Percentiles rank a stretch among this genome's conserved stretches.
Conservation (phyloP, 306 rosid genomes). For the Prunus padus region DNA sequence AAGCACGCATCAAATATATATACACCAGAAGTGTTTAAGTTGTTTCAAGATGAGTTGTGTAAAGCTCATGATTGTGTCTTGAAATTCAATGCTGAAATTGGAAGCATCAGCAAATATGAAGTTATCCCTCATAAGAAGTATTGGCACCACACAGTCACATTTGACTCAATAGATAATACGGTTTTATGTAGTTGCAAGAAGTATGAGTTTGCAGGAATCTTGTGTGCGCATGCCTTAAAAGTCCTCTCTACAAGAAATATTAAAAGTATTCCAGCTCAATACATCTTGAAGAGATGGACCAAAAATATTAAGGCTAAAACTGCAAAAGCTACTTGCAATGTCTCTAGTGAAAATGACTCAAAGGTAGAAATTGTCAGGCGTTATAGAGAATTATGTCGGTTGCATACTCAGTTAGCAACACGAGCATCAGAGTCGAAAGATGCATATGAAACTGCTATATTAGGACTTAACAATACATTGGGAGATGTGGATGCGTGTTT, state of each 20-base stretch:
- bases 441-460: too few relatives aligned
- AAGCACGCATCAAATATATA: not conserved
- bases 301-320: not conserved
- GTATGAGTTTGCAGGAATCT: slow-evolving; percentile 8
- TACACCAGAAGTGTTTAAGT: not conserved
- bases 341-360: too few relatives aligned
- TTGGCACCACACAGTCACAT: not conserved
- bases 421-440: too few relatives aligned
- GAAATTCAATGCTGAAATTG: not conserved
- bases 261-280: not conserved
- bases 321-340: too few relatives aligned
- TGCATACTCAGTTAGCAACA: too few relatives aligned
- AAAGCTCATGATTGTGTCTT: not conserved
- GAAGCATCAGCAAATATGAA: not conserved
- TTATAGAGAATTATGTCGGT: too few relatives aligned
- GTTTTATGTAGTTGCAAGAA: not conserved
- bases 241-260: not conserved
- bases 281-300: slow-evolving; percentile 4
- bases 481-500: too few relatives aligned
- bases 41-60: not conserved
- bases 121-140: not conserved
- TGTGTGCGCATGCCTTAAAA: not conserved
- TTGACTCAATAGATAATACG: not conserved
- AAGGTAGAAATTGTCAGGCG: too few relatives aligned
- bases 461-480: too few relatives aligned